Conservation (phyloP, 257 asterid species). For the Fraxinus anomala region DNA sequence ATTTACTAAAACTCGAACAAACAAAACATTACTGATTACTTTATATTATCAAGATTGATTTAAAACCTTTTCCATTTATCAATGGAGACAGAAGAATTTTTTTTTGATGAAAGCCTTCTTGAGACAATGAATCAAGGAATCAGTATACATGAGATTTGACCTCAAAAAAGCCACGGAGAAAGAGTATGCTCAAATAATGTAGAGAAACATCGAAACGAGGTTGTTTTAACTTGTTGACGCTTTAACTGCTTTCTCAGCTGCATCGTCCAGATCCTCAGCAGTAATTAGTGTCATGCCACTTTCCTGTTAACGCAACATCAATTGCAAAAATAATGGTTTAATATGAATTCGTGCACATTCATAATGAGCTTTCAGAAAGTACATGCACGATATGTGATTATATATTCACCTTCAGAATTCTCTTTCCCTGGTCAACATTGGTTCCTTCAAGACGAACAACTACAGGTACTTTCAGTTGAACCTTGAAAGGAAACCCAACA, state of each 20-base stretch:
- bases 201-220: background rate
- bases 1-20: background rate
- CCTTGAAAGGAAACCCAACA: constrained; percentile 43
- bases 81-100: constrained; percentile 20
- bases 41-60: constrained; percentile 26
- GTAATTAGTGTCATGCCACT: constrained; percentile 86
- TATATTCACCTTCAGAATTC: constrained; percentile 78
- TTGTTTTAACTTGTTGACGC: constrained; percentile 41
- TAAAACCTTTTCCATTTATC: constrained; percentile 23
- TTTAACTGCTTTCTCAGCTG: constrained; percentile 93
- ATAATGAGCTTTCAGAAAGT: background rate
- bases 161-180: constrained; percentile 19
- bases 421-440: constrained; percentile 92
- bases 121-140: constrained; percentile 29
- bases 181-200: constrained; percentile 14
- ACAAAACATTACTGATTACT: background rate
- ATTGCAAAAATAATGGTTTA: background rate
- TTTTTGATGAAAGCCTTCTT: constrained; percentile 6
- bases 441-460: constrained; percentile 98
- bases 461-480: constrained; percentile 90
- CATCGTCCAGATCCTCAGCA: constrained; percentile 94
- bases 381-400: background rate
- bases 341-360: background rate
- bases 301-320: constrained; percentile 51
- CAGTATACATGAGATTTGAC: constrained; percentile 15